Percentiles rank a stretch among this genome's conserved stretches.
These are phyloP conservation scores for Neurospora sp. DNA, from an alignment of 495 filamentous ascomycete genomes.

Conservation along the genomic window DNA sequence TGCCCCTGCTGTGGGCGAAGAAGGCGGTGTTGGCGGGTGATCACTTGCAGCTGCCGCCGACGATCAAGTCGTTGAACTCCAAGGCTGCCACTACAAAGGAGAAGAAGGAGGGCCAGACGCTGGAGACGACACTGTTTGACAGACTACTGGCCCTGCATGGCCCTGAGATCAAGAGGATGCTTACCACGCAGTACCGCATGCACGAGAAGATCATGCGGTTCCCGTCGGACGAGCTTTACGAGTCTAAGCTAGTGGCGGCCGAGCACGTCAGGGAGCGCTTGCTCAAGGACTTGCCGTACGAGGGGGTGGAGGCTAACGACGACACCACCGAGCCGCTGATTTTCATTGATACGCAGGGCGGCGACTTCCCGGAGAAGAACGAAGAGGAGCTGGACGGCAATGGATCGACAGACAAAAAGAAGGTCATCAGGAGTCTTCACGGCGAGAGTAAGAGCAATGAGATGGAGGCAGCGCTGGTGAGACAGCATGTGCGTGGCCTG, in stretches of 20 bases:
- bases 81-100: slow-evolving; percentile 26
- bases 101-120: slow-evolving; percentile 37
- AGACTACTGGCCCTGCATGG: slow-evolving; percentile 77
- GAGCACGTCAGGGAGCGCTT: slow-evolving; percentile 65
- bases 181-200: slow-evolving; percentile 99
- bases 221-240: slow-evolving; percentile 83
- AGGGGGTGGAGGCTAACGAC: slow-evolving; percentile 61
- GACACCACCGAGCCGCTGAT: slow-evolving; percentile 81
- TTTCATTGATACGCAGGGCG: slow-evolving; percentile 95
- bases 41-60: slow-evolving; percentile 88
- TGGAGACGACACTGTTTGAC: slow-evolving; percentile 89
- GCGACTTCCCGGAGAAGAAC: slow-evolving; percentile 56
- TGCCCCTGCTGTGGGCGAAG: slow-evolving; percentile 68
- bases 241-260: slow-evolving; percentile 65
- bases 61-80: slow-evolving; percentile 70
- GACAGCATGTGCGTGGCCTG: slow-evolving; percentile 60
- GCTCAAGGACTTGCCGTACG: slow-evolving; percentile 69
- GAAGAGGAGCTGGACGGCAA: slow-evolving; percentile 14
- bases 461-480: slow-evolving; percentile 76
- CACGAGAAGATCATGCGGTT: slow-evolving; percentile 92
- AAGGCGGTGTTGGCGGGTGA: slow-evolving; percentile 92
- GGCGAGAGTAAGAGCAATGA: slow-evolving; percentile 92
- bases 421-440: slow-evolving; percentile 35
- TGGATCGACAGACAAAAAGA: slow-evolving; percentile 5
- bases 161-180: slow-evolving; percentile 74